Base-by-base conservation (phyloP, 2,329 filamentous ascomycete species). In the Drechslerella stenobrocha region DNA sequence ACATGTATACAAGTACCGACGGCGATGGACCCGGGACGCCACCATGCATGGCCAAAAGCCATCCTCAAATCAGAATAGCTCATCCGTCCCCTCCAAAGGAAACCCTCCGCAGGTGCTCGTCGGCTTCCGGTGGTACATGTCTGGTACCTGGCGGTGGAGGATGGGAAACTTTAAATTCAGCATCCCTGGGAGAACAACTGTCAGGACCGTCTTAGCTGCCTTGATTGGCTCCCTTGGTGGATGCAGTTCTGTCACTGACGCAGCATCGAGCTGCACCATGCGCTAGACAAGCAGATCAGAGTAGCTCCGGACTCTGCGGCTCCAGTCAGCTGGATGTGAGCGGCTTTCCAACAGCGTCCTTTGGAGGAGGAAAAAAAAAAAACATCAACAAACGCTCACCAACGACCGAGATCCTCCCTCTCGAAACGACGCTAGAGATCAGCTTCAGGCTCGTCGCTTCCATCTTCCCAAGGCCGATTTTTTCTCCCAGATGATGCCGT, bases 401-500 rank as follows among this genome's bases (percentile, higher is more conserved):
- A 32, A 6, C 30, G 6, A 37, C 11, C n/a, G n/a, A n/a, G n/a
- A n/a, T 23, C 15, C 28, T 37, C 9, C 24, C 23, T 13, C n/a
- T 28, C 44, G 44, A 57, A 52, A 65, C 37, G 15, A 20, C 37
- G 37, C 37, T 42, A 42, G 37, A 42, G 13, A 42, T 42, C 37
- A 42, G 18, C 37, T 42, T 42, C 37, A 42, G 7, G 37, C 13
- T 18, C 28, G 13, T 42, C 20, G n/a, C 26, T 28, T 51, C 45
- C 48, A 53, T 55, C 18, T 44, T 42, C 26, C 20, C 4, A 30
- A 67, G 50, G 48, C 48, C 20, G 23, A 18, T 18, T n/a, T n/a
- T 42, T 42, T 66, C 53, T 66, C 63, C 60, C 63, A 8, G 11
- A 24, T 23, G 46, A 37, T 56, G 40, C 63, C 63, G 26, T 37